A percentile compares a stretch with the other conserved stretches of the same genome.
phyloP scores from a whole-genome alignment of 2,329 filamentous ascomycete species.

The Sarocladium oryzae region DNA sequence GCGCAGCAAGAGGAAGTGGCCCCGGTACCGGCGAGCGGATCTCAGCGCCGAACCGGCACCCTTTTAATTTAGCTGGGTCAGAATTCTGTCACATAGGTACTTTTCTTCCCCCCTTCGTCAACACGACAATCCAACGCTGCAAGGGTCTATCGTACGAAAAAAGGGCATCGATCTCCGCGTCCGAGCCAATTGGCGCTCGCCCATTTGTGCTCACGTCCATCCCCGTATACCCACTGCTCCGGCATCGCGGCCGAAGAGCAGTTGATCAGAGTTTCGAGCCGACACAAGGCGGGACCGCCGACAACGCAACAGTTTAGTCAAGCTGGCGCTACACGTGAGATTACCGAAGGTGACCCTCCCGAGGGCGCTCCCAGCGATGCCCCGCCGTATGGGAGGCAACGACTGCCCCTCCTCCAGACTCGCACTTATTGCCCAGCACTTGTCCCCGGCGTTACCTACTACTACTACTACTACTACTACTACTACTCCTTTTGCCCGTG shows the following conservation, averaged over 20 bases:
- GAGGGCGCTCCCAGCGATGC: constrained; percentile 4
- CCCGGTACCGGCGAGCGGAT: constrained; percentile 9
- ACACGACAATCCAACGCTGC: neutral
- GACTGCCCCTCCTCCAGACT: constrained; percentile 14
- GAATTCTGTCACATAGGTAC: neutral
- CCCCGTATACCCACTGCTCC: constrained; percentile 4
- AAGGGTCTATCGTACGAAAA: neutral
- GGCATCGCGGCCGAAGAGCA: constrained; percentile 1
- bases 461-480: no score
- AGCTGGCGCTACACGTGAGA: constrained; percentile 5
- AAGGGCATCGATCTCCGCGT: neutral
- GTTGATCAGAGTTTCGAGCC: constrained; percentile 1
- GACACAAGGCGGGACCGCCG: constrained; percentile 8
- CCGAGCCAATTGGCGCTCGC: neutral
- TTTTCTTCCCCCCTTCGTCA: neutral
- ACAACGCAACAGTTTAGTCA: constrained; percentile 5
- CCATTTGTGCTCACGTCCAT: no score
- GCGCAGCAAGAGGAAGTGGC: neutral
- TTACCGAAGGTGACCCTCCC: constrained; percentile 18
- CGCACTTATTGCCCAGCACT: constrained; percentile 21
- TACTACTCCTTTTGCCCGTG: no score
- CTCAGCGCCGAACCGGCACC: neutral
- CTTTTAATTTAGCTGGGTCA: neutral
- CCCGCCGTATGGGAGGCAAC: constrained; percentile 5
- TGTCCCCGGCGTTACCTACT: constrained; percentile 13